Evolutionary conservation across 1,139 yeast species (phyloP).

Genomic region (Saccharomyces uvarum): DNA sequence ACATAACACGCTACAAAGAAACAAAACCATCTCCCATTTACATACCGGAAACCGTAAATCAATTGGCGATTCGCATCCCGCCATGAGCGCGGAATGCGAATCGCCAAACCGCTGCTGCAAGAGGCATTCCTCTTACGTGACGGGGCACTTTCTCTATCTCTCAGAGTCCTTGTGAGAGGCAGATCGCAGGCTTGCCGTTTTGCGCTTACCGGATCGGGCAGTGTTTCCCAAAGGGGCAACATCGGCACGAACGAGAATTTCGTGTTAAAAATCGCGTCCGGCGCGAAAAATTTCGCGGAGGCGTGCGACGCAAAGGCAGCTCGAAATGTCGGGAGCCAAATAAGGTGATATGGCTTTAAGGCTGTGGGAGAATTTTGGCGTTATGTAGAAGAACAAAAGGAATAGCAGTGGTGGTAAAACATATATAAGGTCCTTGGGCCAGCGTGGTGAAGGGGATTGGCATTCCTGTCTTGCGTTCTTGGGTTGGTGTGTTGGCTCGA

Average conservation of each 20-base stretch:
- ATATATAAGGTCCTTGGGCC: not conserved
- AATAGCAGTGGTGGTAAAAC: not conserved
- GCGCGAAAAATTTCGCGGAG: slow-evolving; percentile 1
- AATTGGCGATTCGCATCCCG: not conserved
- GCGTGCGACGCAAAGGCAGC: not conserved
- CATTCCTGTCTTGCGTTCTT: not conserved
- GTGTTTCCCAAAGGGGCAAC: not conserved
- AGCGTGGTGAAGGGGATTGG: not conserved
- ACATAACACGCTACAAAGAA: not conserved
- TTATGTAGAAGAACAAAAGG: not conserved
- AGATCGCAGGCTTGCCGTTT: not conserved
- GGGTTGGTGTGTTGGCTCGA: not conserved
- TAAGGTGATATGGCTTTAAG: not conserved
- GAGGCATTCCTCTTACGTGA: not conserved
- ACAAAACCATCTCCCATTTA: not conserved
- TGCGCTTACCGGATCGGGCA: not conserved
- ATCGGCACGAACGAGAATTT: not conserved
- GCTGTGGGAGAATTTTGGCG: not conserved
- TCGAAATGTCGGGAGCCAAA: not conserved
- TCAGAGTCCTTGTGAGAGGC: not conserved
- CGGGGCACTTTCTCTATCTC: not conserved
- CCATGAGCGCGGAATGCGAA: not conserved
- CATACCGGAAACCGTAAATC: not conserved
- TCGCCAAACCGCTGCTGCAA: not conserved
- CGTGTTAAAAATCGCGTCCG: not conserved